phyloP scores from a whole-genome alignment of 169 alveolate genomes.

The Hammondia hammondi region DNA sequence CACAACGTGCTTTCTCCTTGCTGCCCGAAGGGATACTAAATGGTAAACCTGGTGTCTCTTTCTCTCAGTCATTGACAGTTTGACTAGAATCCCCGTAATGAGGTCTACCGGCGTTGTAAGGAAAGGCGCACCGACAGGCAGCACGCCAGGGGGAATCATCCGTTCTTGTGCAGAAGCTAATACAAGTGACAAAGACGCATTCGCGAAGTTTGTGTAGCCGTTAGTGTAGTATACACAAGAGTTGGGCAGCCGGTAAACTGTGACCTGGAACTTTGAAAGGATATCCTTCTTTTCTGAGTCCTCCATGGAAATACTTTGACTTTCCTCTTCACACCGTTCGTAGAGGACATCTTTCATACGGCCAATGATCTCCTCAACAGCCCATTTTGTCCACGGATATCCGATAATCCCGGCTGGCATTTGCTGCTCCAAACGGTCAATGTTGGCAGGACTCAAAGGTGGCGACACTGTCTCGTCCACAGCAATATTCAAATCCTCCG shows the following conservation, averaged over 20 bases:
- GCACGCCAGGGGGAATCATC: slow-evolving; percentile 72
- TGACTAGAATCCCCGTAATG: slow-evolving; percentile 39
- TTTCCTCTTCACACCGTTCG: not conserved
- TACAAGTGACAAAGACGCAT: slow-evolving; percentile 69
- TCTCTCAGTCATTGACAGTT: slow-evolving; percentile 28
- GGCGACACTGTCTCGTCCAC: slow-evolving; percentile 51
- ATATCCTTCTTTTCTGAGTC: slow-evolving; percentile 3
- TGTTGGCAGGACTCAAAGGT: slow-evolving; percentile 45
- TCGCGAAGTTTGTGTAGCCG: slow-evolving; percentile 72
- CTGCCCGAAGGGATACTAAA: slow-evolving; percentile 46
- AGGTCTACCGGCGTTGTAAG: slow-evolving; percentile 60
- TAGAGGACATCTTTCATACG: slow-evolving; percentile 31
- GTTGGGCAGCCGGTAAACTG: slow-evolving; percentile 76
- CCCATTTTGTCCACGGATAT: slow-evolving; percentile 80
- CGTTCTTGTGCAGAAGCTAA: slow-evolving; percentile 72
- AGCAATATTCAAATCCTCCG: slow-evolving; percentile 54
- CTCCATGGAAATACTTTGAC: not conserved
- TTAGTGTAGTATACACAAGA: slow-evolving; percentile 71
- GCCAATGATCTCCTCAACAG: slow-evolving; percentile 73
- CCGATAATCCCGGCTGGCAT: slow-evolving; percentile 76
- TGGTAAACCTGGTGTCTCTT: slow-evolving; percentile 38
- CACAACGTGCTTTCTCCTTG: slow-evolving; percentile 35
- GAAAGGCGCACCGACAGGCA: slow-evolving; percentile 66
- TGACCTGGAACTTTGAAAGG: slow-evolving; percentile 56
- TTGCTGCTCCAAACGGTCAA: slow-evolving; percentile 70